A percentile compares a stretch with the other conserved stretches of the same genome.
Conservation (phyloP, 2,329 filamentous ascomycete species). For the Pyricularia pennisetigena region DNA sequence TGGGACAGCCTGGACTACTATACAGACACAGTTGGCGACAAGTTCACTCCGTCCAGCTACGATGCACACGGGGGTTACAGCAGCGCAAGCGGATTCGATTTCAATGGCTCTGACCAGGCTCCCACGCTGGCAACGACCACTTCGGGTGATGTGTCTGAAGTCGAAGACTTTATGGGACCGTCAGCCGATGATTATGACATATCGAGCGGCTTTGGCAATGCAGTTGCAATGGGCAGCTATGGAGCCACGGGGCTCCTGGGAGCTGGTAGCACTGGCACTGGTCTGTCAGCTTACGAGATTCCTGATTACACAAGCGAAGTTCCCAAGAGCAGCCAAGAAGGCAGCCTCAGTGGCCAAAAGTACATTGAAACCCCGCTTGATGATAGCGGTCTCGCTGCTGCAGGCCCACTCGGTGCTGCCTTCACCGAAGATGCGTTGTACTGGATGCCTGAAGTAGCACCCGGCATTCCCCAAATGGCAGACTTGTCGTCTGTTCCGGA, state of each 20-base stretch:
- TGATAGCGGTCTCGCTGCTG: slow-evolving; percentile 26
- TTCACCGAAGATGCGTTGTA: slow-evolving; percentile 37
- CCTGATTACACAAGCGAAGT: not conserved
- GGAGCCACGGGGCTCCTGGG: not conserved
- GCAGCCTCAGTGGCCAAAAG: not conserved
- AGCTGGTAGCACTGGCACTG: not conserved
- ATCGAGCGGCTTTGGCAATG: slow-evolving; percentile 23
- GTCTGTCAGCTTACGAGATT: not conserved
- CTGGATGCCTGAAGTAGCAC: slow-evolving; percentile 37
- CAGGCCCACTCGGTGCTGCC: slow-evolving; percentile 26
- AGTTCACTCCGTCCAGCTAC: slow-evolving; percentile 43
- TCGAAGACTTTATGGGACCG: slow-evolving; percentile 44
- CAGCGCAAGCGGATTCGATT: slow-evolving; percentile 32
- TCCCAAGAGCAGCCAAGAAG: slow-evolving; percentile 13
- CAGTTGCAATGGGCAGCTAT: not conserved
- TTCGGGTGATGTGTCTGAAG: slow-evolving; percentile 58
- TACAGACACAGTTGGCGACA: slow-evolving; percentile 27
- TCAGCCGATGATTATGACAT: slow-evolving; percentile 33
- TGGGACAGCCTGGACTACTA: slow-evolving; percentile 34
- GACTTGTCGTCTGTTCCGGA: slow-evolving; percentile 17
- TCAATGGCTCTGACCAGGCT: slow-evolving; percentile 42
- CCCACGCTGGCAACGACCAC: slow-evolving; percentile 47
- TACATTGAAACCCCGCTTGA: not conserved
- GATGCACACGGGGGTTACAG: slow-evolving; percentile 24
- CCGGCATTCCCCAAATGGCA: slow-evolving; percentile 17